Base-by-base conservation (phyloP, 345 rosid genomes). In the Brassica juncea region DNA sequence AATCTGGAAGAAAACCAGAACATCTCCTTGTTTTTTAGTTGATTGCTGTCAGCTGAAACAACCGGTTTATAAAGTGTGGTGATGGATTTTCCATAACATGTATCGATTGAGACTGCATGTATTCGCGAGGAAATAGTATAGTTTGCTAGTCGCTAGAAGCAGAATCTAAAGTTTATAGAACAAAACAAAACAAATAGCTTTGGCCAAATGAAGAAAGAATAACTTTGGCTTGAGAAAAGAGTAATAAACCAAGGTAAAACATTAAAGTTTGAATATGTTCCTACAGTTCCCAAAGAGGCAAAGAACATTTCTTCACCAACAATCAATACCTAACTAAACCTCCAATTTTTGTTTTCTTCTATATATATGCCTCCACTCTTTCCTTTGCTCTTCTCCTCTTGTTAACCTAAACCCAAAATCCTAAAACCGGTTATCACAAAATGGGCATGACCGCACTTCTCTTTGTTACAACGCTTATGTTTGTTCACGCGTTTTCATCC, bases 241-340 rank as follows among this genome's bases (percentile, higher is more conserved):
- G 83, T 80, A 75, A 80, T 10, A 70, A 75, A 80, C 60, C 58
- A 84, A 87, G 76, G 84, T 77, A 78, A 57, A 83, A 75, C 14
- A 16, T 10, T 65, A 62, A 80, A 80, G 34, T 75, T 37, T 80
- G 81, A 80, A 81, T 44, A 42, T 73, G 71, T 31, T 66, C 77
- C 67, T 37, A 42, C 69, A 60, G 70, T 85, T 74, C 82, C 82
- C 62, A 82, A 80, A 60, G 76, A 65, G 78, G 83, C 76, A 80
- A 80, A 70, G 70, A 73, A 65, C 85, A 65, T 91, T 92, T 21
- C 90, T 88, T 85, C 67, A 80, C 28, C 61, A 79, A 4, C 89
- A 89, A 88, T 81, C 89, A 79, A 86, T 81, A 66, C 87, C 74
- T 76, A 49, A 14, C 57, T 6, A 73, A 34, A 79, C 84, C 70